Base-by-base conservation (phyloP, 495 filamentous ascomycete species). In the Penicillium canariense region DNA sequence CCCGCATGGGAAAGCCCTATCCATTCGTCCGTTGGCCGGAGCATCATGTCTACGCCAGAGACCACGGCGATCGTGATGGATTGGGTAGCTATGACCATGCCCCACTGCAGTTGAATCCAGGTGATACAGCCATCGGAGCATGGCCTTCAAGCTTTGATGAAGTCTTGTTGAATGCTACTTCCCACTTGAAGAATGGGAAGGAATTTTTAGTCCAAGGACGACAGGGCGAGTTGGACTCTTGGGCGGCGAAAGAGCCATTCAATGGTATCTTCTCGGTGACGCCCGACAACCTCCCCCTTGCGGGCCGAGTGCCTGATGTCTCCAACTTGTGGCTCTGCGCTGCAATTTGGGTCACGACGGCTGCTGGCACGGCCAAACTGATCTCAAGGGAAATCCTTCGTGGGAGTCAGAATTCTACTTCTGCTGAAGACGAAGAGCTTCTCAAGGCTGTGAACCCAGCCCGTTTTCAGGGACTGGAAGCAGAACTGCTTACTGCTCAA, bases 201-300 rank as follows among this genome's bases (percentile, higher is more conserved):
- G 15, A 58, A 1, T 62, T 62, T 43, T 39, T 66, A 8, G 47
- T 55, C 0, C 23, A 47, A 9, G 55, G 55, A 18, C 32, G 6
- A 2, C 32, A 25, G 9, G 43, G 10, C 2, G 42, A 51, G n/a
- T 8, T 17, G 5, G 38, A 57, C 7, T 35, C 55, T 0, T 50
- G 53, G n/a, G 57, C 59, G 27, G 62, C 52, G 40, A 50, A 59
- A 22, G 4, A 28, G 12, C 59, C 59, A 2, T 71, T 68, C 50
- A 73, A 73, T 48, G 70, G 70, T 14, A 69, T 71, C 17, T 73
- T 73, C 47, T 52, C 70, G 1, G 67, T 73, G 50, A 73, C 70
- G 4, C 70, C 70, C 2, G 70, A 73, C 42, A 73, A 73, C 44
- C 51, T 71, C 38, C 70, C 70, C 3, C 47, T 73, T 32, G 68